Base-by-base conservation (phyloP, 1,284 basidiomycete species). In the Melampsora americana region DNA sequence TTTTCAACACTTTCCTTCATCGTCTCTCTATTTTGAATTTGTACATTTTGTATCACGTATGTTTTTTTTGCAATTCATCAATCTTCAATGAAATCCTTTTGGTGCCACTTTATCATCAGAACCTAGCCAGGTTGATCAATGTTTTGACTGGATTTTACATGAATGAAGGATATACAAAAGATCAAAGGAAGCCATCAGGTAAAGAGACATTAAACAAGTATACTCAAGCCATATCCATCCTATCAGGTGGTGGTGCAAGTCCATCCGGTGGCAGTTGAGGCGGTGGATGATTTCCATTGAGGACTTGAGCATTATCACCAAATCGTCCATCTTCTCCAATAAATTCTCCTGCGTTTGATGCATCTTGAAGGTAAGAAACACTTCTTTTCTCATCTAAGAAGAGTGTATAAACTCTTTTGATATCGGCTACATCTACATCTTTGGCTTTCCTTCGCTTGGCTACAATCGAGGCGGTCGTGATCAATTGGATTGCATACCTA, bases 381-480 rank as follows among this genome's bases (percentile, higher is more conserved):
- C 92, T 95, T 78, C 95, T 86, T 84, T 94, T 93, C 82, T 96
- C 95, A 82, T 99, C 95, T 85, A 94, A 90, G 84, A 98, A 99
- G 44, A 83, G 79, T 32, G 69, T 70, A 68, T 96, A 97, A 5
- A 90, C 92, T 74, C 90, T 86, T 53, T 90, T 86, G 65, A 98
- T 86, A 82, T 96, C 94, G 70, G 90, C 89, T 1, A 92, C 90
- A 66, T 90, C 90, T 12, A 96, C 92, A 18, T 79, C 79, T 9
- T 82, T 81, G 85, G 88, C 86, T 82, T 92, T 95, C 64, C 93
- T 87, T 81, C 93, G 90, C 78, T 87, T 86, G 1, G 94, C 90
- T 2, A 95, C 85, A 64, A 95, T 87, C 79, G 92, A 89, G 0
- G 90, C 92, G 48, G 92, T 93, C 1, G 93, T 93, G 79, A 98